Base-by-base conservation (phyloP, 495 filamentous ascomycete genomes). In the Achaetomiella virescens region DNA sequence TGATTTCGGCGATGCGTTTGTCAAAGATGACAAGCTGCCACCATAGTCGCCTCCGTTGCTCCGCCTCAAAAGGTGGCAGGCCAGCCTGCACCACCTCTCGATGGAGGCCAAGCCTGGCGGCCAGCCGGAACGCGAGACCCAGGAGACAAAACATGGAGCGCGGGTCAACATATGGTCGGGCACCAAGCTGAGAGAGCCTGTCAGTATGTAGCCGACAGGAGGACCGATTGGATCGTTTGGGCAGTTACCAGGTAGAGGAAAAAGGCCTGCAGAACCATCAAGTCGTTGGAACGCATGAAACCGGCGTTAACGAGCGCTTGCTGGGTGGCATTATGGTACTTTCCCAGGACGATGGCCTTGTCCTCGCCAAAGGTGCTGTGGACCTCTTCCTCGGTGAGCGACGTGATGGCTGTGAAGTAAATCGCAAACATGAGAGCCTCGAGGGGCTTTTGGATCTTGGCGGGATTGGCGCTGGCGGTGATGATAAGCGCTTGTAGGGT, bases 1-100 rank as follows among this genome's bases (percentile, higher is more conserved):
- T 80, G 35, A 86, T 78, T 61, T 85, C 84, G 18, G 78, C 79
- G 9, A 83, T 76, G 35, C 84, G 79, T 41, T 77, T 75, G 61
- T 91, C 87, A 17, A 89, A 75, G 20, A 79, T 71, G 51, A 81
- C 78, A 8, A 89, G 70, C 61, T 85, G 84, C 84, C 85, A 88
- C 87, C 87, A 90, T 5, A 89, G 64, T 20, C 86, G 75, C 46
- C 85, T 70, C 17, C 87, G 74, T 66, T 82, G 78, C 68, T 90
- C 87, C 2, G 79, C 77, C 51, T 90, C 84, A 61, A 89, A 87
- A 4, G 83, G 79, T 0, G 82, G 75, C 1, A 87, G 70, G n/a
- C 74, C 72, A 46, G 81, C 83, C 55, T 79, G 77, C 36, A 71
- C 66, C 3, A 82, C 84, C 58, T 89, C 86, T 20, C 83, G 72